phyloP scores from a whole-genome alignment of 2,329 filamentous ascomycete genomes.

The Coniella lustricola region DNA sequence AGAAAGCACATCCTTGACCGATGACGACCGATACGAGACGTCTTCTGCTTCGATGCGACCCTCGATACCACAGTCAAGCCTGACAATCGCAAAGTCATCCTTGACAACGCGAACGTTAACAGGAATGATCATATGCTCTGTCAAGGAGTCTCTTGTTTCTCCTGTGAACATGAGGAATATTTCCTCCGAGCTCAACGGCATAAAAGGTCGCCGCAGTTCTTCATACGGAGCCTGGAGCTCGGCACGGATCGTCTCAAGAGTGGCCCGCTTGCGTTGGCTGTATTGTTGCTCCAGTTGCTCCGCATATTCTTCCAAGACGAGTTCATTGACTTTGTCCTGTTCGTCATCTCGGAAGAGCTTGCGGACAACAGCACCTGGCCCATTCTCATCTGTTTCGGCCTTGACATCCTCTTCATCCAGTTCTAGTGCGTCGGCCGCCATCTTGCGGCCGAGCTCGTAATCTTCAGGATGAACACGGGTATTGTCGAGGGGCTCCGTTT shows the following conservation, averaged over 20 bases:
- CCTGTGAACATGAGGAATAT: slow-evolving; percentile 96
- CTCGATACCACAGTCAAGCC: slow-evolving; percentile 90
- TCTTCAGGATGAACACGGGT: slow-evolving; percentile 97
- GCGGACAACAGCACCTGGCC: slow-evolving; percentile 81
- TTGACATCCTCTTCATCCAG: slow-evolving; percentile 98
- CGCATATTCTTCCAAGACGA: slow-evolving; percentile 94
- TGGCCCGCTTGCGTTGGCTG: slow-evolving; percentile 89
- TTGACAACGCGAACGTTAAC: slow-evolving; percentile 83
- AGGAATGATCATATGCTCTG: slow-evolving; percentile 86
- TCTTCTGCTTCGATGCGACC: slow-evolving; percentile 79
- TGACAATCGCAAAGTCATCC: slow-evolving; percentile 87
- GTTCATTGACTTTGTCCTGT: slow-evolving; percentile 90
- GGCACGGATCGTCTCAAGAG: slow-evolving; percentile 89
- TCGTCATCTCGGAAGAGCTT: slow-evolving; percentile 93
- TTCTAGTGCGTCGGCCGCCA: slow-evolving; percentile 94
- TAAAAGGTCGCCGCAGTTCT: slow-evolving; percentile 79
- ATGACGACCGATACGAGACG: slow-evolving; percentile 60
- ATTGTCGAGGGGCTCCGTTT: slow-evolving; percentile 89
- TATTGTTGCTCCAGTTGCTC: slow-evolving; percentile 91
- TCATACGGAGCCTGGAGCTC: slow-evolving; percentile 92
- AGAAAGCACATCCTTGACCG: slow-evolving; percentile 67
- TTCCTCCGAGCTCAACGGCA: slow-evolving; percentile 62
- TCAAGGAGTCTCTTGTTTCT: slow-evolving; percentile 76
- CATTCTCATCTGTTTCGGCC: slow-evolving; percentile 84
- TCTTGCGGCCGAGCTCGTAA: slow-evolving; percentile 95